These are phyloP conservation scores for Trametes cubensis DNA, from an alignment of 768 basidiomycete species.

Conservation along the genomic window DNA sequence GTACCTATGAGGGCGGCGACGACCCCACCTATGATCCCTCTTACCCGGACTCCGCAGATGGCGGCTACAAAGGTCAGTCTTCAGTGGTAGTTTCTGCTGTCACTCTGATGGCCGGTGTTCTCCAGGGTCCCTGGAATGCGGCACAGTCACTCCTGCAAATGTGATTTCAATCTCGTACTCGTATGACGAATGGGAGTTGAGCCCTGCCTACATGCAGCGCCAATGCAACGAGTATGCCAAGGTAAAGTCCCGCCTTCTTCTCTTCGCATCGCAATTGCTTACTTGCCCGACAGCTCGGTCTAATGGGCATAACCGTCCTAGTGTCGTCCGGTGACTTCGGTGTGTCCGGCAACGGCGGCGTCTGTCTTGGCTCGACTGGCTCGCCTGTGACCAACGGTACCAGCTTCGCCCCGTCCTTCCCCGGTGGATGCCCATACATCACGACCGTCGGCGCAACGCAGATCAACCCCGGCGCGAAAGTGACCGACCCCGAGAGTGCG, in stretches of 20 bases:
- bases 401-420: conserved; percentile 26
- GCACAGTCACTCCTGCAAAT: conserved; percentile 37
- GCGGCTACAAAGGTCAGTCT: conserved; percentile 40
- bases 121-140: conserved; percentile 33
- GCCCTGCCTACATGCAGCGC: conserved; percentile 41
- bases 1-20: conserved; percentile 48
- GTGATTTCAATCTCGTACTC: conserved; percentile 48
- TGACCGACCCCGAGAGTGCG: conserved; percentile 42
- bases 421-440: conserved; percentile 44
- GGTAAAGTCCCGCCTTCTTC: neutral
- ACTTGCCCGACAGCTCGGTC: conserved; percentile 29
- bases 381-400: conserved; percentile 1
- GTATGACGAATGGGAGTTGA: conserved; percentile 40
- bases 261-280: neutral
- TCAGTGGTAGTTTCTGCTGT: neutral
- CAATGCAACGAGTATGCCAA: conserved; percentile 52
- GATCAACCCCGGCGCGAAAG: conserved; percentile 35
- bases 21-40: conserved; percentile 41
- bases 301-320: conserved; percentile 43
- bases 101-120: neutral
- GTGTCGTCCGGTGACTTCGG: conserved; percentile 49
- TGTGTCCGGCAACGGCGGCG: conserved; percentile 39
- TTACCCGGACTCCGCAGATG: conserved; percentile 43
- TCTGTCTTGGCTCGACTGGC: conserved; percentile 40
- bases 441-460: conserved; percentile 43